These are phyloP conservation scores for Furcasterigmium sp. DNA, from an alignment of 2,329 filamentous ascomycete species.

Conservation along the genomic window DNA sequence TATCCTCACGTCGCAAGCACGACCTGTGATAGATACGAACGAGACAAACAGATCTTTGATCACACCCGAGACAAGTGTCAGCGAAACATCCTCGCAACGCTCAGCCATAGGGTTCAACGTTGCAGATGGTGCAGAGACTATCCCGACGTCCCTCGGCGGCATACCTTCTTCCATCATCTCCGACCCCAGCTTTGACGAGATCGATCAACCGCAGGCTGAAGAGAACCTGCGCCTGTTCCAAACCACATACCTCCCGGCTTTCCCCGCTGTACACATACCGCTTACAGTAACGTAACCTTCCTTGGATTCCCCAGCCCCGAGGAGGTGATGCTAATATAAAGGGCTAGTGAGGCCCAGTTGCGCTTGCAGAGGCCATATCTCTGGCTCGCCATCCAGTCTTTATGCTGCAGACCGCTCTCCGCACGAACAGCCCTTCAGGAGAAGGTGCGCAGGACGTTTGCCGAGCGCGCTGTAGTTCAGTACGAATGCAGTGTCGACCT, in stretches of 20 bases:
- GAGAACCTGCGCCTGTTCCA: background rate
- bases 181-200: background rate
- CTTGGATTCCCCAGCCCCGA: background rate
- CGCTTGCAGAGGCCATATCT: background rate
- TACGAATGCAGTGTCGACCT: background rate
- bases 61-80: background rate
- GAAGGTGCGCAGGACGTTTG: background rate
- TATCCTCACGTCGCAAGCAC: background rate
- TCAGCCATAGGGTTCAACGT: background rate
- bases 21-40: background rate
- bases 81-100: background rate
- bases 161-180: background rate
- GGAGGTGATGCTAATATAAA: background rate
- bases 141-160: background rate
- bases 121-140: background rate
- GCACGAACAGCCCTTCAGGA: background rate
- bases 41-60: background rate
- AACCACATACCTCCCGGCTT: background rate
- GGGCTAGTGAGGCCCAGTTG: background rate
- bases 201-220: background rate
- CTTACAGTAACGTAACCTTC: background rate
- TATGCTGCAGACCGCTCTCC: background rate
- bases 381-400: background rate
- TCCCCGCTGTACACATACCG: slow-evolving; percentile 1
- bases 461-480: background rate